phyloP scores from a whole-genome alignment of 1,284 basidiomycete genomes.

The Irpex sp. region DNA sequence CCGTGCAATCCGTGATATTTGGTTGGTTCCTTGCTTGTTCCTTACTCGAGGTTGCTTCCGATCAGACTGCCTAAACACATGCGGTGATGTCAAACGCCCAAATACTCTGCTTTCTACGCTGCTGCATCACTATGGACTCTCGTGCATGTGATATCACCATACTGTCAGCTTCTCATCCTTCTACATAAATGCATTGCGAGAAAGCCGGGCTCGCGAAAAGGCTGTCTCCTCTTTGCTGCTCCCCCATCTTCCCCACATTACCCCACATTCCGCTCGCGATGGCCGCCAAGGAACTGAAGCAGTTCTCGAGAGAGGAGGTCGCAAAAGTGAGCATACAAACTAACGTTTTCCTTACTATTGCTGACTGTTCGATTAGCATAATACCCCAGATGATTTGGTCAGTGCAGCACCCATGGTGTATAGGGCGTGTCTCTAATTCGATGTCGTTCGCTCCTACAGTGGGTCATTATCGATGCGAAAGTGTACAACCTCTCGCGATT shows the following conservation, averaged over 20 bases:
- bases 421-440: background rate
- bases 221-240: background rate
- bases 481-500: slow-evolving; percentile 84
- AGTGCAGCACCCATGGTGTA: slow-evolving; percentile 21
- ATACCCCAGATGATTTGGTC: slow-evolving; percentile 56
- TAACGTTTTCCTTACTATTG: background rate
- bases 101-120: no score
- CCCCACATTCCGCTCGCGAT: slow-evolving; percentile 20
- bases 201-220: slow-evolving; percentile 5
- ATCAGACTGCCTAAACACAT: slow-evolving; percentile 5
- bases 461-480: slow-evolving; percentile 81
- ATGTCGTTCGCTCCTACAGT: slow-evolving; percentile 37
- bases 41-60: background rate
- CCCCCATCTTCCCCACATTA: background rate
- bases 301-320: slow-evolving; percentile 52
- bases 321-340: slow-evolving; percentile 38
- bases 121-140: background rate
- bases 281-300: slow-evolving; percentile 41
- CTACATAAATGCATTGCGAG: background rate
- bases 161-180: background rate
- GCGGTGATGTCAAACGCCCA: background rate
- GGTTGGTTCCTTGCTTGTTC: background rate
- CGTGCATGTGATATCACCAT: background rate
- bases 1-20: background rate
- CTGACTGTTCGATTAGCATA: slow-evolving; percentile 41